Percentiles rank a stretch among this genome's conserved stretches.
Evolutionary conservation across 148 eudicot species (phyloP).

Genomic region (Nepenthes mirabilis): DNA sequence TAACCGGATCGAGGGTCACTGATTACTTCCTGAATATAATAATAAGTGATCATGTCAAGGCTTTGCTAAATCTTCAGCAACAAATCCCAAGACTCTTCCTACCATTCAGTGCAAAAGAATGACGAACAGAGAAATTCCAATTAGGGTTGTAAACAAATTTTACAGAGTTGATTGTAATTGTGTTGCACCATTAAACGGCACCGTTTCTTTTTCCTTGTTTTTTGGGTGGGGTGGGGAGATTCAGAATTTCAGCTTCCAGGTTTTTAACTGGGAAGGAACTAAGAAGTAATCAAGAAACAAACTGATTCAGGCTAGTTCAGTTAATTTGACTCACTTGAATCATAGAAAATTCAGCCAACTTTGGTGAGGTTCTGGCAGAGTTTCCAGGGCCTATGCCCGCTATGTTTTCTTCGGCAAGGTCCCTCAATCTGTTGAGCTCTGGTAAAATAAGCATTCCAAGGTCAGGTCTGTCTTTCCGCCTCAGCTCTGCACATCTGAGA

Average conservation of each 20-base stretch:
- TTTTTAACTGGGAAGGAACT: neutral
- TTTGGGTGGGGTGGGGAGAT: too few relatives aligned
- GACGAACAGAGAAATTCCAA: too few relatives aligned
- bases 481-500: conserved; percentile 3
- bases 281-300: neutral
- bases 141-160: too few relatives aligned
- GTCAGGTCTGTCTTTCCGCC: conserved; percentile 5
- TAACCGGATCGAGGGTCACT: neutral
- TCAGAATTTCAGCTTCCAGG: neutral
- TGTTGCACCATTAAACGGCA: too few relatives aligned
- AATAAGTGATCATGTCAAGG: neutral
- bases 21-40: neutral
- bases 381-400: neutral
- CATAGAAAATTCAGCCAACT: neutral
- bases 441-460: conserved; percentile 2
- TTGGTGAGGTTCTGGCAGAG: neutral
- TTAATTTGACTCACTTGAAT: neutral
- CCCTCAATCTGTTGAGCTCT: neutral
- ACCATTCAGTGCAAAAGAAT: too few relatives aligned
- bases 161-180: too few relatives aligned
- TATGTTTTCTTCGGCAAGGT: conserved; percentile 4
- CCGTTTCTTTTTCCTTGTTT: too few relatives aligned
- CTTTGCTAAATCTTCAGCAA: too few relatives aligned
- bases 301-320: neutral
- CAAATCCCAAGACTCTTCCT: too few relatives aligned